A percentile compares a stretch with the other conserved stretches of the same genome.
These are phyloP conservation scores for Pestalotiopsis sp. DNA, from an alignment of 2,329 filamentous ascomycete genomes.

Conservation along the genomic window DNA sequence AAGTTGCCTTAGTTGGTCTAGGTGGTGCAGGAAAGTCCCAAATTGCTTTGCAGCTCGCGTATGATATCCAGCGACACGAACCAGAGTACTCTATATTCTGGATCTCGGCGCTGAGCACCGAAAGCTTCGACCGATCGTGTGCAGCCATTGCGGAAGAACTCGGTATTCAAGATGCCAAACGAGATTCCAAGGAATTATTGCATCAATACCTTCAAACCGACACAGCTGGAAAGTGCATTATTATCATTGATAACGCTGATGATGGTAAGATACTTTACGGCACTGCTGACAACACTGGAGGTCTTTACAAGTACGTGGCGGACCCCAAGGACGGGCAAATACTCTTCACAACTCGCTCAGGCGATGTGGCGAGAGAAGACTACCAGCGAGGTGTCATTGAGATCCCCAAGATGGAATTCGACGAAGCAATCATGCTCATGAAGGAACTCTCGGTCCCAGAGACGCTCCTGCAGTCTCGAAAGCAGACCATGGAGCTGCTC, in stretches of 20 bases:
- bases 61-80: no score
- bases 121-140: constrained; percentile 42
- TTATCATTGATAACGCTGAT: constrained; percentile 47
- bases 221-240: constrained; percentile 36
- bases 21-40: constrained; percentile 44
- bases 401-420: constrained; percentile 29
- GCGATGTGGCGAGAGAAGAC: constrained; percentile 31
- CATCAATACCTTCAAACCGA: constrained; percentile 35
- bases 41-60: constrained; percentile 41
- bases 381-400: constrained; percentile 26
- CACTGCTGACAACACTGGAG: background rate
- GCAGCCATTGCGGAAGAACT: constrained; percentile 34
- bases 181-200: constrained; percentile 64
- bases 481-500: constrained; percentile 20
- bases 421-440: constrained; percentile 30
- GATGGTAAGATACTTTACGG: constrained; percentile 31
- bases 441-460: constrained; percentile 24
- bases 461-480: constrained; percentile 18
- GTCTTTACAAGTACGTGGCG: background rate
- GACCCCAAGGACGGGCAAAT: constrained; percentile 26
- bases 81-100: constrained; percentile 44
- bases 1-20: constrained; percentile 34
- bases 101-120: constrained; percentile 41
- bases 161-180: constrained; percentile 45
- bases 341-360: constrained; percentile 39